phyloP scores from a whole-genome alignment of 345 rosid genomes.

The Litchi chinensis region DNA sequence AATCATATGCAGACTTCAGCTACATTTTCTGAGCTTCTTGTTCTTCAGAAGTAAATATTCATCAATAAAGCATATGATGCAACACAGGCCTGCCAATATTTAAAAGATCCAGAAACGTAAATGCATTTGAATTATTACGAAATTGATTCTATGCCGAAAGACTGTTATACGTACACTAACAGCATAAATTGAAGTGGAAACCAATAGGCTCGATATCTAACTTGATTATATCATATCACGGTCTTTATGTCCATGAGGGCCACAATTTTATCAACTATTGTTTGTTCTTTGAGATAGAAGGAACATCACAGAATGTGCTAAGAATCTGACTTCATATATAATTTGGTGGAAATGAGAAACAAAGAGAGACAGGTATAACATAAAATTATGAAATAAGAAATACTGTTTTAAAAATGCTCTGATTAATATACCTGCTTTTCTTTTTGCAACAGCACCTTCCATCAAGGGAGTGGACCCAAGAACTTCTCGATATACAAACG shows the following conservation, averaged over 20 bases:
- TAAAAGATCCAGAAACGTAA: not conserved
- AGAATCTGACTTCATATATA: not conserved
- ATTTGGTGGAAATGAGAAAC: not conserved
- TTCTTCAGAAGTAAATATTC: not conserved
- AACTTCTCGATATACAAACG: constrained; percentile 89
- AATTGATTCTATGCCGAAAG: not conserved
- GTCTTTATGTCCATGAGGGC: not conserved
- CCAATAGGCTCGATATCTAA: not conserved
- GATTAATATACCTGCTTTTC: constrained; percentile 69
- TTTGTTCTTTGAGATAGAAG: not conserved
- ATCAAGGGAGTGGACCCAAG: constrained; percentile 25
- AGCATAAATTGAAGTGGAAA: not conserved
- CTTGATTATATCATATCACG: not conserved
- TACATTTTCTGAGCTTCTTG: not conserved
- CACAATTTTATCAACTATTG: not conserved
- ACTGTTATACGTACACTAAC: not conserved
- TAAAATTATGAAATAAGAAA: not conserved
- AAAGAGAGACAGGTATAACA: not conserved
- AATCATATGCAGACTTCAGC: not conserved
- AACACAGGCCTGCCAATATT: not conserved
- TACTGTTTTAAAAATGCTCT: not conserved
- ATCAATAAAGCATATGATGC: not conserved
- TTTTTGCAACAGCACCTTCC: constrained; percentile 49
- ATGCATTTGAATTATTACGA: not conserved
- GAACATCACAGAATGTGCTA: not conserved